A percentile compares a stretch with the other conserved stretches of the same genome.
These are phyloP conservation scores for Dothistroma pini DNA, from an alignment of 2,329 filamentous ascomycete genomes.

Conservation along the genomic window DNA sequence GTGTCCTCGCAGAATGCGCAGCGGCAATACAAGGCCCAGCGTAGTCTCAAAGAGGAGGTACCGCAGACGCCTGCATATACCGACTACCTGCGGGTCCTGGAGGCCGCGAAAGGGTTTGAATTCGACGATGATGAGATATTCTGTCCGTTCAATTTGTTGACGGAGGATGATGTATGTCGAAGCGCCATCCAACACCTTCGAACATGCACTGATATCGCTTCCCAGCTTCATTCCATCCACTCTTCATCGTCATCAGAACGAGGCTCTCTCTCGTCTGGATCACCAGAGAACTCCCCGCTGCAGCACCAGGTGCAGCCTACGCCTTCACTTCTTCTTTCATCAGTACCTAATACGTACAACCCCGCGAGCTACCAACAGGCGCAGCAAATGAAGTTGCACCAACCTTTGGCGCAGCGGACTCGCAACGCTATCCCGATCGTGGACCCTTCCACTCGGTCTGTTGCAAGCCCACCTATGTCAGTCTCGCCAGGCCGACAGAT, in stretches of 20 bases:
- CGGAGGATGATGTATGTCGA: constrained; percentile 77
- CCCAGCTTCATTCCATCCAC: constrained; percentile 83
- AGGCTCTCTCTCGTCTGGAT: constrained; percentile 91
- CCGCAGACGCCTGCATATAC: constrained; percentile 71
- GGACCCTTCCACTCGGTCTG: constrained; percentile 87
- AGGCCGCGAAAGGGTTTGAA: constrained; percentile 89
- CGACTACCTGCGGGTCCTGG: constrained; percentile 81
- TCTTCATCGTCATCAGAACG: constrained; percentile 79
- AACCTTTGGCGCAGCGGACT: constrained; percentile 81
- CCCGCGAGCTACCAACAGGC: constrained; percentile 58
- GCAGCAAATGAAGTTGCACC: constrained; percentile 76
- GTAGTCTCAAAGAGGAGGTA: constrained; percentile 84
- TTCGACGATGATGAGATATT: constrained; percentile 96
- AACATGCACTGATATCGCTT: constrained; percentile 35
- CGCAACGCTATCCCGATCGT: constrained; percentile 98
- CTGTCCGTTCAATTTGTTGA: constrained; percentile 80
- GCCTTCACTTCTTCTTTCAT: constrained; percentile 69
- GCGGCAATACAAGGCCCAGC: constrained; percentile 73
- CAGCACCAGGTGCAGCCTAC: constrained; percentile 74
- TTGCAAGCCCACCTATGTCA: constrained; percentile 81
- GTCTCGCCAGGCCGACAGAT: constrained; percentile 61
- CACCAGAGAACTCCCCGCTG: constrained; percentile 84
- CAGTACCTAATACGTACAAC: constrained; percentile 43
- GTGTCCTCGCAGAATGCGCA: constrained; percentile 79
- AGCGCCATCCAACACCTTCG: constrained; percentile 11